A percentile compares a stretch with the other conserved stretches of the same genome.
Evolutionary conservation across 495 filamentous ascomycete genomes (phyloP).

Genomic region (Penicillium lividum): DNA sequence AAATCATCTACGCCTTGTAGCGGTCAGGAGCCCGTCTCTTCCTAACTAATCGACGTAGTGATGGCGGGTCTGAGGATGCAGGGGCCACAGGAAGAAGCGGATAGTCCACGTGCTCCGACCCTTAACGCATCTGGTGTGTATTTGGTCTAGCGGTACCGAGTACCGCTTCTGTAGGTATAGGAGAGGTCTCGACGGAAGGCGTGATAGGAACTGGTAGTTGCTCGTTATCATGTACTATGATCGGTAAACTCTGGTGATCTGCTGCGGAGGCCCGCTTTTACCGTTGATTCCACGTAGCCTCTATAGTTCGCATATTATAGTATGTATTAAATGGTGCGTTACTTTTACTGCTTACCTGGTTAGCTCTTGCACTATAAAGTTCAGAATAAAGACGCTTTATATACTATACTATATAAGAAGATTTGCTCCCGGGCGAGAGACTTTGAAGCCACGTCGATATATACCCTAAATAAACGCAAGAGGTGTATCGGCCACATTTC

Average conservation of each 20-base stretch:
- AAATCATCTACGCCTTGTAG: conserved; percentile 1
- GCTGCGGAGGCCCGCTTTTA: neutral
- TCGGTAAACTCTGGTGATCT: neutral
- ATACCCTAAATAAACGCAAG: conserved; percentile 1
- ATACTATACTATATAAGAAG: conserved; percentile 4
- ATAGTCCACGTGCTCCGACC: neutral
- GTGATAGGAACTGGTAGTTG: neutral
- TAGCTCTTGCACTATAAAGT: neutral
- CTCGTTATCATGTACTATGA: neutral
- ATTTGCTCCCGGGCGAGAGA: neutral
- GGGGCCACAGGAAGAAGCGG: neutral
- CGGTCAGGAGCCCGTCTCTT: neutral
- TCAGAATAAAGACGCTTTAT: neutral
- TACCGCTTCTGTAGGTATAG: neutral
- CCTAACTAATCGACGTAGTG: neutral
- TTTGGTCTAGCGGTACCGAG: neutral
- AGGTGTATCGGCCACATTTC: conserved; percentile 4
- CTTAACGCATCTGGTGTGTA: neutral
- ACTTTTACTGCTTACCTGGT: neutral
- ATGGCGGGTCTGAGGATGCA: neutral
- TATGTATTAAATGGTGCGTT: neutral
- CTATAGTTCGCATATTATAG: neutral
- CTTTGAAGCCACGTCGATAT: conserved; percentile 1
- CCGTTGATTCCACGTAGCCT: neutral
- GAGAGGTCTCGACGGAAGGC: neutral